These are phyloP conservation scores for Pleurotus sapidus DNA, from an alignment of 768 basidiomycete genomes.

Conservation along the genomic window DNA sequence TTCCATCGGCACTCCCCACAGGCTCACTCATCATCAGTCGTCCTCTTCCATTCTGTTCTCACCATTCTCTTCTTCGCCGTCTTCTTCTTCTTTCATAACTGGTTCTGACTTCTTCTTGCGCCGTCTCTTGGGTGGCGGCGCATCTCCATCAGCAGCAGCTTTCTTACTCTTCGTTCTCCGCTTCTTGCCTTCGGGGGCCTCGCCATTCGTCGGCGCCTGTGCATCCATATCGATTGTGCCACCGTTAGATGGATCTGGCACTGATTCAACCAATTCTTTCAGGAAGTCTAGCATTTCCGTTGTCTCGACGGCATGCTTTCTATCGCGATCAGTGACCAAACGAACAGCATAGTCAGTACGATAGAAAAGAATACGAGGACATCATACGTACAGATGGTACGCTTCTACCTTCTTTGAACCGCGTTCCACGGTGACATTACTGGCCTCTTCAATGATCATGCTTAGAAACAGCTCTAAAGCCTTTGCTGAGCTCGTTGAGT, in stretches of 20 bases:
- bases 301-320: conserved; percentile 89
- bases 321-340: conserved; percentile 23
- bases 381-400: conserved; percentile 82
- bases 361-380: background rate
- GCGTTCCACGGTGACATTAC: conserved; percentile 73
- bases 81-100: conserved; percentile 28
- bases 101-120: conserved; percentile 46
- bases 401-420: conserved; percentile 88
- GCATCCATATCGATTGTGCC: conserved; percentile 73
- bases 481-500: conserved; percentile 61
- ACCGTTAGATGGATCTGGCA: conserved; percentile 86
- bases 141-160: conserved; percentile 28
- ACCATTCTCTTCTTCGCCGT: conserved; percentile 26
- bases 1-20: conserved; percentile 11
- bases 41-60: conserved; percentile 36
- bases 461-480: conserved; percentile 90
- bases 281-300: conserved; percentile 92
- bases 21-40: conserved; percentile 19
- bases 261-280: conserved; percentile 82
- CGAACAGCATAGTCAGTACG: background rate
- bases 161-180: conserved; percentile 57
- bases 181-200: conserved; percentile 55
- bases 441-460: conserved; percentile 77
- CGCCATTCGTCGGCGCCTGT: conserved; percentile 17
- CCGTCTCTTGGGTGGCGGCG: conserved; percentile 43